Base-by-base conservation (phyloP, 768 basidiomycete species). In the Gymnopilus junonius region DNA sequence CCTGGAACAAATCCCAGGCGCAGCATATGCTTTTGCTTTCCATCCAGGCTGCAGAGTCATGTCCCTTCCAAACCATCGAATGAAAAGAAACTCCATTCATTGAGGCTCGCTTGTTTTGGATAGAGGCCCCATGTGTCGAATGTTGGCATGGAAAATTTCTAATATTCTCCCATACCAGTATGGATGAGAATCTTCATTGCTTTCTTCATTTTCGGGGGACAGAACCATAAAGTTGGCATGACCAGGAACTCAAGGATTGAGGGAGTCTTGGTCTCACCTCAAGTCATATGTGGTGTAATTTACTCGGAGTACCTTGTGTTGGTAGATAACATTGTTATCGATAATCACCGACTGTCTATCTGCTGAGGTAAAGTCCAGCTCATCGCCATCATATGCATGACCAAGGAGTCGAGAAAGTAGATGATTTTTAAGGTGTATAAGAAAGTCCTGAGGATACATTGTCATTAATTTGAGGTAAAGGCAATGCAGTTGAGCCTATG, bases 1-100 rank as follows among this genome's bases (percentile, higher is more conserved):
- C 65, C 50, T 4, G 71, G 61, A 0, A 84, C 64, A 64, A 83
- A 85, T 0, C 73, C 73, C 14, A 85, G 34, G 0, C 73, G 62
- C 27, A 74, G 78, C 0, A 84, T 70, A 0, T 69, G 67, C 12
- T 71, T 45, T 63, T 0, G 58, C 54, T 0, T 67, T 63, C 69
- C 75, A 80, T 0, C 83, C 78, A 17, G 62, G 61, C 17, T 39
- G 34, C 51, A 63, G 68, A 6, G 42, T 59, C 0, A 55, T 57
- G 37, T 82, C 67, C 25, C 11, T 31, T 21, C 63, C 63, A 42
- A 61, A n/a, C n/a, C n/a, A n/a, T n/a, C n/a, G n/a, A n/a, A n/a
- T n/a, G 20, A 55, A 65, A 1, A 67, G 31, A 45, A 69, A 62
- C 0, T 69, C 61, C 61, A 69, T 63, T 2, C 35, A 35, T 34